phyloP scores from a whole-genome alignment of 176 grass and related monocot species.

The Alopecurus myosuroides region DNA sequence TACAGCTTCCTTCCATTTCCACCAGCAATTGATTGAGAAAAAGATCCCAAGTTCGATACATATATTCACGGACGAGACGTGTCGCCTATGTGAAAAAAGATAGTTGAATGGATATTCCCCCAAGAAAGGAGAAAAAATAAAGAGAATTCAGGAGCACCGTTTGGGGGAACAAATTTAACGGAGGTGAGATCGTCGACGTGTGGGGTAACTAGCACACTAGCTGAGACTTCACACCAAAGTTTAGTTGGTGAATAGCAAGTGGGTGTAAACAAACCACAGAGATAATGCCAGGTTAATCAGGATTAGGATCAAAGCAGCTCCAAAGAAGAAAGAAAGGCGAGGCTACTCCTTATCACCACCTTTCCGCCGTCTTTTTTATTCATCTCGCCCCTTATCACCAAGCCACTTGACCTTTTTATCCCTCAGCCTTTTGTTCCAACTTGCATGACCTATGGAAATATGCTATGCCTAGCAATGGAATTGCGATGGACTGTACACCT shows the following conservation, averaged over 20 bases:
- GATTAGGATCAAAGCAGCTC: conserved; percentile 34
- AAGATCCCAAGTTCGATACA: no score
- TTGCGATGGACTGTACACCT: not conserved
- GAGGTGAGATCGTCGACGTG: not conserved
- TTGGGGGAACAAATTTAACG: conserved; percentile 14
- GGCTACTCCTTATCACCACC: conserved; percentile 18
- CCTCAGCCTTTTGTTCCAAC: conserved; percentile 5
- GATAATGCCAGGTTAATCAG: conserved; percentile 64
- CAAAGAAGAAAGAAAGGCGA: not conserved
- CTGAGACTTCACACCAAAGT: not conserved
- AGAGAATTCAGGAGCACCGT: not conserved
- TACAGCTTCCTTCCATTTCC: no score
- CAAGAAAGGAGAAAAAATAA: no score
- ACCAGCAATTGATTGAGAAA: no score
- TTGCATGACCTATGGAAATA: not conserved
- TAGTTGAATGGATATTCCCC: not conserved
- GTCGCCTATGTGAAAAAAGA: not conserved
- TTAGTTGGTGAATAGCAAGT: conserved; percentile 21
- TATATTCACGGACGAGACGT: not conserved
- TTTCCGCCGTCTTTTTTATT: conserved; percentile 24
- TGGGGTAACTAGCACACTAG: conserved; percentile 2
- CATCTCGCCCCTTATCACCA: conserved; percentile 1
- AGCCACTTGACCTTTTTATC: not conserved
- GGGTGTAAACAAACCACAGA: conserved; percentile 25
- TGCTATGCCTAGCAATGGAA: not conserved